Percentiles rank a stretch among this genome's conserved stretches.
Evolutionary conservation across 371 early-diverging fungal species (phyloP).

Genomic region (Syncephalis plumigaleata): DNA sequence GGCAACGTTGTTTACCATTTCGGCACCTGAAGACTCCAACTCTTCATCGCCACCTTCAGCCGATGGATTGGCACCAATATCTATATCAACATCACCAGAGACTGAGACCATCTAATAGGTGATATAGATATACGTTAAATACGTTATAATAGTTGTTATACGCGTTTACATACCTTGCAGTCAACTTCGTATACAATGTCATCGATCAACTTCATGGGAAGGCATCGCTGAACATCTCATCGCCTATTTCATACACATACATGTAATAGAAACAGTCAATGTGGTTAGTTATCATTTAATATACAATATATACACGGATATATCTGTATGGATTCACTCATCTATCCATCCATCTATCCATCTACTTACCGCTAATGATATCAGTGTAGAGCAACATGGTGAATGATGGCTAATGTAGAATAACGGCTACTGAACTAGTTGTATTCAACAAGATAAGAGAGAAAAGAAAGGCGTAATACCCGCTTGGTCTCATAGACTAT

Average conservation of each 20-base stretch:
- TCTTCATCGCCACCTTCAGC: conserved; percentile 67
- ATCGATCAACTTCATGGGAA: conserved; percentile 48
- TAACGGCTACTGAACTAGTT: no score
- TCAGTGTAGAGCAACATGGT: conserved; percentile 44
- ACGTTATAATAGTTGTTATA: not conserved
- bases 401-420: not conserved
- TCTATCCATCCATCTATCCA: conserved; percentile 2
- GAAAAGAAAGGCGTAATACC: no score
- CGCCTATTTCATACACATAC: conserved; percentile 23
- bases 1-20: conserved; percentile 72
- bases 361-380: conserved; percentile 35
- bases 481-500: no score
- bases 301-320: not conserved
- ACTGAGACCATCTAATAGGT: conserved; percentile 33
- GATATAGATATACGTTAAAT: not conserved
- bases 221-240: conserved; percentile 87
- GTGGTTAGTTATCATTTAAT: not conserved
- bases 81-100: conserved; percentile 45
- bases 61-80: conserved; percentile 90
- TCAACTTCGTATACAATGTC: conserved; percentile 65
- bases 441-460: no score
- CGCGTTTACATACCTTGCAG: conserved; percentile 16
- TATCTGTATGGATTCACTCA: no score
- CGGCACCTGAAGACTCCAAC: conserved; percentile 30
- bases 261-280: not conserved